Evolutionary conservation across 2,329 filamentous ascomycete species (phyloP).

Genomic region (Pseudopithomyces maydicus): DNA sequence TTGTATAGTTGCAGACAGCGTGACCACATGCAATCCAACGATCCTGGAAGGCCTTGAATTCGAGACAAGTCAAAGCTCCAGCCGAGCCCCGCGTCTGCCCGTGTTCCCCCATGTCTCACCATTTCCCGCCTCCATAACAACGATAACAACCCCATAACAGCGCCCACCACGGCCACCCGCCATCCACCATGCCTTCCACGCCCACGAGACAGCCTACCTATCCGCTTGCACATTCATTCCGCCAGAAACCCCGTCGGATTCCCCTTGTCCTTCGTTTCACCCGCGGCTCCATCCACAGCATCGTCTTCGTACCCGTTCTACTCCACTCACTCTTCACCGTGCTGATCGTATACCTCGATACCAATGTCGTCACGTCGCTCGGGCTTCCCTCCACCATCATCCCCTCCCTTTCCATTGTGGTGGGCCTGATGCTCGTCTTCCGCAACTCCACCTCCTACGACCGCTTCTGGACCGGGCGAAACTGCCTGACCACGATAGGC

Average conservation of each 20-base stretch:
- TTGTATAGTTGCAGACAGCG: no score
- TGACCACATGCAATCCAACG: no score
- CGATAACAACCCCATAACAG: not conserved
- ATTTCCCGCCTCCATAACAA: no score
- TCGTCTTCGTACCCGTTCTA: conserved; percentile 62
- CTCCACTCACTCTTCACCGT: conserved; percentile 64
- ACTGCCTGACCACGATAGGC: conserved; percentile 61
- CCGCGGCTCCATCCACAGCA: conserved; percentile 66
- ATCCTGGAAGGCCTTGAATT: not conserved
- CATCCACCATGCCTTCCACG: conserved; percentile 4
- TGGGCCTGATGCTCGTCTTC: conserved; percentile 71
- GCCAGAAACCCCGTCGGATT: conserved; percentile 59
- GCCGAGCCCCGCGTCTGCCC: conserved; percentile 3
- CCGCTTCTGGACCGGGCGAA: conserved; percentile 66
- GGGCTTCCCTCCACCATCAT: conserved; percentile 65
- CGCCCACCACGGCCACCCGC: not conserved
- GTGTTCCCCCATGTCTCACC: not conserved
- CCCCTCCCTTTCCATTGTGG: conserved; percentile 67
- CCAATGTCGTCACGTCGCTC: conserved; percentile 55
- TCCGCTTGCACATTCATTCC: conserved; percentile 51
- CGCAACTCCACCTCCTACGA: conserved; percentile 69
- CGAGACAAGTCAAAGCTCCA: not conserved
- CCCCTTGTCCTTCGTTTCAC: conserved; percentile 68
- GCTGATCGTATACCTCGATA: conserved; percentile 63
- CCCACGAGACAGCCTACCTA: conserved; percentile 46